A percentile compares a stretch with the other conserved stretches of the same genome.
Conservation (phyloP, 257 asterid species). For the Penstemon davidsonii region DNA sequence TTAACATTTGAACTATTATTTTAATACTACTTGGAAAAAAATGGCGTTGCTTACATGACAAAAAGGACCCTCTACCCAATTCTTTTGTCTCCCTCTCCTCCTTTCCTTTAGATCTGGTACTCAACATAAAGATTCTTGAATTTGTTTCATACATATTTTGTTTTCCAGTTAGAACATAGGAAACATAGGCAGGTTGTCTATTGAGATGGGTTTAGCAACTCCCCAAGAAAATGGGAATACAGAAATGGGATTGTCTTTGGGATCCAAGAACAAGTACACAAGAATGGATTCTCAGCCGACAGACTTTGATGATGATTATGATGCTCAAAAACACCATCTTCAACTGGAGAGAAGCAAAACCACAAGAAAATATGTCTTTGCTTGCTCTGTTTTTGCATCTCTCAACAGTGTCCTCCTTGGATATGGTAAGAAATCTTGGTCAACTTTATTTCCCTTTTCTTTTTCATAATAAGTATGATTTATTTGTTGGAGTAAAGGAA, state of each 20-base stretch:
- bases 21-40: no score
- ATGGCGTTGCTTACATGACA: not conserved
- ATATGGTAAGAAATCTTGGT: slow-evolving; percentile 50
- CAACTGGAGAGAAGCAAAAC: slow-evolving; percentile 53
- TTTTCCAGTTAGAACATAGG: not conserved
- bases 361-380: slow-evolving; percentile 74
- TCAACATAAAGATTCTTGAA: not conserved
- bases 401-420: slow-evolving; percentile 93
- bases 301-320: slow-evolving; percentile 45
- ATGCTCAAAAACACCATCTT: slow-evolving; percentile 44
- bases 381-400: slow-evolving; percentile 96
- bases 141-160: not conserved
- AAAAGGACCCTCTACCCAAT: not conserved
- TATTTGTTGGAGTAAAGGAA: slow-evolving; percentile 3
- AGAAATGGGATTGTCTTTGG: slow-evolving; percentile 52
- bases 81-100: not conserved
- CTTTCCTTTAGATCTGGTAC: not conserved
- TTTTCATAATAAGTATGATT: no score
- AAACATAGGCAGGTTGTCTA: not conserved
- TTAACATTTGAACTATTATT: not conserved
- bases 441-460: not conserved
- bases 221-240: slow-evolving; percentile 56
- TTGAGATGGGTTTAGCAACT: slow-evolving; percentile 50
- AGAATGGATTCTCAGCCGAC: slow-evolving; percentile 61
- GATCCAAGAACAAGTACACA: slow-evolving; percentile 60